Evolutionary conservation across 331 rosid genomes (phyloP), one percentile per base, ranked within the genome.

Genomic region (Rhamnella rubrinervis): DNA sequence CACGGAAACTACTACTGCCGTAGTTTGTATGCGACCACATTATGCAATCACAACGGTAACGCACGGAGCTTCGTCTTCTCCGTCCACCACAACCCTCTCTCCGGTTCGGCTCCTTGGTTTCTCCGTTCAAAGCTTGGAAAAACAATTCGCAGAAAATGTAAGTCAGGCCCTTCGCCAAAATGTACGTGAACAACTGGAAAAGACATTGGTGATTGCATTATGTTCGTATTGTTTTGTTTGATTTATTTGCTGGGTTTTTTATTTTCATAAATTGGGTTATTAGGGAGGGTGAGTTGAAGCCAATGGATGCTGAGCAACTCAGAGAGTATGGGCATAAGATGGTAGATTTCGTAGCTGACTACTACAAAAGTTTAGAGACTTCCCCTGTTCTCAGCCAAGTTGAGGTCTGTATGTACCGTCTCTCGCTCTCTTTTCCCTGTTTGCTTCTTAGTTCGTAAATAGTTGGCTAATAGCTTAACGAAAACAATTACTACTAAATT

Each of bases 331-430:
- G 82, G 68, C 98, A 92, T 63, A 86, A 75, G 85, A 92, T 90
- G 98, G 98, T 92, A 9, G 98, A 92, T 82, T 92, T 92, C 85
- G 86, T 92, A 19, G 96, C 97, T 53, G 98, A 92, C 85, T 92
- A 92, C 85, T 90, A 90, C 83, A 90, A 92, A 86, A 66, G 71
- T 55, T 86, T 92, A 0, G 83, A 92, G 67, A 70, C 40, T 57
- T 85, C 82, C 78, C 92, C 96, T 0, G 98, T 92, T 71, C 93
- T 88, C 60, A 90, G 97, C 85, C 96, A 92, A 92, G 97, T 92
- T 38, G 73, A 92, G 98, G 98, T 89, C 62, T 47, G 20, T 68
- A 14, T 17, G 57, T 69, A 20, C 51, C 21, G 8, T 44, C n/a
- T 37, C 47, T 59, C 25, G 20, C 11, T 2, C 17, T 61, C 59